A percentile compares a stretch with the other conserved stretches of the same genome.
These are phyloP conservation scores for Gigaspora rosea DNA, from an alignment of 192 early-diverging fungal species.

Conservation along the genomic window DNA sequence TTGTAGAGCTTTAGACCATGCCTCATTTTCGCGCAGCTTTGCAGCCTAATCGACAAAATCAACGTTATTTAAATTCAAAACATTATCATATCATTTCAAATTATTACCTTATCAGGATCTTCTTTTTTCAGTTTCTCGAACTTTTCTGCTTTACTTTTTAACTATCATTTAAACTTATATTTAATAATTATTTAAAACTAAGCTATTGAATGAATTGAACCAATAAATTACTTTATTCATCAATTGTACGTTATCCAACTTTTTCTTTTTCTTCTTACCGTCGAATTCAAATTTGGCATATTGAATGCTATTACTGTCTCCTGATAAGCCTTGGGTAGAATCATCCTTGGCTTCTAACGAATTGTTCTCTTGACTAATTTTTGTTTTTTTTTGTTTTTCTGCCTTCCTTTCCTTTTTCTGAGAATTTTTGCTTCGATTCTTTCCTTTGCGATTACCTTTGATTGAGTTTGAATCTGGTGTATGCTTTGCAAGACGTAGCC, in stretches of 20 bases:
- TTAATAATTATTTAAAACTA: neutral
- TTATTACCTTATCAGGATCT: conserved; percentile 61
- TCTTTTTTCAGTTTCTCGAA: conserved; percentile 68
- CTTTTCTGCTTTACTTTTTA: conserved; percentile 76
- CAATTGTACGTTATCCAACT: conserved; percentile 61
- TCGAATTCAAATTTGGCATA: conserved; percentile 74
- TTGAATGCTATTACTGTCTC: conserved; percentile 55
- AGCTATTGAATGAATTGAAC: neutral
- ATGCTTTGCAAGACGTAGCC: conserved; percentile 32
- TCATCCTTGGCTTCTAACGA: conserved; percentile 50
- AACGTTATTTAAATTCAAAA: neutral
- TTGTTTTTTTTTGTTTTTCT: conserved; percentile 56
- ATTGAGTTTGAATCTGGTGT: neutral
- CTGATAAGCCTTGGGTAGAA: conserved; percentile 45
- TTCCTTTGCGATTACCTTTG: neutral
- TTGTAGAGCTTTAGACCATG: conserved; percentile 80
- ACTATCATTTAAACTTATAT: conserved; percentile 15
- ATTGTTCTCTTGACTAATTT: conserved; percentile 39
- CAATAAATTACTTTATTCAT: conserved; percentile 54
- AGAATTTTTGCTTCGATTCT: neutral
- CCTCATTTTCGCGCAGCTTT: conserved; percentile 69
- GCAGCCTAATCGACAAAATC: conserved; percentile 48
- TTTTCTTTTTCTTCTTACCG: conserved; percentile 65
- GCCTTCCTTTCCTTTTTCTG: conserved; percentile 63
- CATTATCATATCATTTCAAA: neutral